phyloP scores from a whole-genome alignment of 768 basidiomycete species.

The Brasilioporus rufonigricans region DNA sequence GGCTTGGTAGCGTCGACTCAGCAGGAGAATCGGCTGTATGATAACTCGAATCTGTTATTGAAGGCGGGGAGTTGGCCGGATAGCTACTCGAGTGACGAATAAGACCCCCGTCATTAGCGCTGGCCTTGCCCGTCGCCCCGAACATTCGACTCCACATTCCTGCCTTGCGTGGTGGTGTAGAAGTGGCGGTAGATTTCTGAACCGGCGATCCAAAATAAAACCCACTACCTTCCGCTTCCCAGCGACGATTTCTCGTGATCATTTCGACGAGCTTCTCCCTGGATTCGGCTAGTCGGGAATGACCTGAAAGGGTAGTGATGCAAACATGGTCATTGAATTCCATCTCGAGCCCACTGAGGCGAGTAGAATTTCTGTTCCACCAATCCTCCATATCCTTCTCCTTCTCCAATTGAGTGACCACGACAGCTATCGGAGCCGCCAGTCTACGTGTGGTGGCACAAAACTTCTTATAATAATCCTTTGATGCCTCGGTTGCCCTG shows the following conservation, averaged over 20 bases:
- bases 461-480: constrained; percentile 34
- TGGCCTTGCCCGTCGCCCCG: not conserved
- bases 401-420: constrained; percentile 37
- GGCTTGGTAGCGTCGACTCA: constrained; percentile 1
- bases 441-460: constrained; percentile 35
- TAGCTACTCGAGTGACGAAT: not conserved
- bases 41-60: constrained; percentile 1
- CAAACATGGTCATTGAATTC: constrained; percentile 38
- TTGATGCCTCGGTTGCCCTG: constrained; percentile 27
- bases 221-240: constrained; percentile 5
- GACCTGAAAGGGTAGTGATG: constrained; percentile 29
- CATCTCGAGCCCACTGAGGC: constrained; percentile 28
- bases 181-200: not conserved
- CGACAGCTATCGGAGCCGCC: constrained; percentile 37
- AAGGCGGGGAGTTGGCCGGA: not conserved
- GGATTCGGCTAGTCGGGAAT: constrained; percentile 12
- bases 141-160: not conserved
- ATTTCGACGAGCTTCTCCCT: constrained; percentile 12
- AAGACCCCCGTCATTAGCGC: not conserved
- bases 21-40: constrained; percentile 11
- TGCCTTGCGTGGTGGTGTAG: not conserved
- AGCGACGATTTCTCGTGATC: constrained; percentile 7
- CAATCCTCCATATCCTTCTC: constrained; percentile 27
- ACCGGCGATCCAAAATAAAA: constrained; percentile 13
- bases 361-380: constrained; percentile 30